Evolutionary conservation across 2,329 filamentous ascomycete species (phyloP).

Genomic region (Neonectria punicea): DNA sequence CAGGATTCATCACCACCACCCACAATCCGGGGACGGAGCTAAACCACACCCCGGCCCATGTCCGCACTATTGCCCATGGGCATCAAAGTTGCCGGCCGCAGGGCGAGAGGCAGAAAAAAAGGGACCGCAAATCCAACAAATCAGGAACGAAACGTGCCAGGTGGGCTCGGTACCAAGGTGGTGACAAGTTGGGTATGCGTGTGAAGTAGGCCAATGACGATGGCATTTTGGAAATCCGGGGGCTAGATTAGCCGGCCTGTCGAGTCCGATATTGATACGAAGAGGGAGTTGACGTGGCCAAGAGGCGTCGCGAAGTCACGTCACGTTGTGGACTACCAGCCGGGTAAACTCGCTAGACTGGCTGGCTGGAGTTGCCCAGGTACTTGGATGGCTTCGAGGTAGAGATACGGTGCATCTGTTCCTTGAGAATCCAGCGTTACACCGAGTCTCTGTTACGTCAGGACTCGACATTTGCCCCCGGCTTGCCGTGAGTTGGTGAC

Average conservation of each 20-base stretch:
- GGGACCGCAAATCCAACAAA: slow-evolving; percentile 11
- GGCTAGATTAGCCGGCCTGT: slow-evolving; percentile 18
- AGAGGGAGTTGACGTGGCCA: slow-evolving; percentile 24
- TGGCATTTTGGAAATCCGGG: slow-evolving; percentile 17
- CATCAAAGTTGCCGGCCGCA: neutral
- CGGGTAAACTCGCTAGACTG: slow-evolving; percentile 21
- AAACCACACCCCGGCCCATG: slow-evolving; percentile 2
- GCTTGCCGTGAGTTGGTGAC: neutral
- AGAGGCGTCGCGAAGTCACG: slow-evolving; percentile 14
- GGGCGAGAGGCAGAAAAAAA: neutral
- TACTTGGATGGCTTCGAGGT: neutral
- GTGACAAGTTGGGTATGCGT: slow-evolving; percentile 16
- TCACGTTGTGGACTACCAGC: slow-evolving; percentile 18
- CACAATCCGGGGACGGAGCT: slow-evolving; percentile 2
- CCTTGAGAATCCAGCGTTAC: neutral
- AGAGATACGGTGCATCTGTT: neutral
- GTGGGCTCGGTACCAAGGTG: slow-evolving; percentile 16
- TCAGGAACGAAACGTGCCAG: slow-evolving; percentile 10
- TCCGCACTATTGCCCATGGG: slow-evolving; percentile 3
- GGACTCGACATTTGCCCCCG: neutral
- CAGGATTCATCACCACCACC: slow-evolving; percentile 2
- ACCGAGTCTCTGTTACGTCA: neutral
- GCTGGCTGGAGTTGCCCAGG: slow-evolving; percentile 9
- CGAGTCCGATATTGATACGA: slow-evolving; percentile 7
- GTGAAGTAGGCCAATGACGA: slow-evolving; percentile 18